Conservation (phyloP, 352 stramenopile species). For the Globisporangium recalcitrans region DNA sequence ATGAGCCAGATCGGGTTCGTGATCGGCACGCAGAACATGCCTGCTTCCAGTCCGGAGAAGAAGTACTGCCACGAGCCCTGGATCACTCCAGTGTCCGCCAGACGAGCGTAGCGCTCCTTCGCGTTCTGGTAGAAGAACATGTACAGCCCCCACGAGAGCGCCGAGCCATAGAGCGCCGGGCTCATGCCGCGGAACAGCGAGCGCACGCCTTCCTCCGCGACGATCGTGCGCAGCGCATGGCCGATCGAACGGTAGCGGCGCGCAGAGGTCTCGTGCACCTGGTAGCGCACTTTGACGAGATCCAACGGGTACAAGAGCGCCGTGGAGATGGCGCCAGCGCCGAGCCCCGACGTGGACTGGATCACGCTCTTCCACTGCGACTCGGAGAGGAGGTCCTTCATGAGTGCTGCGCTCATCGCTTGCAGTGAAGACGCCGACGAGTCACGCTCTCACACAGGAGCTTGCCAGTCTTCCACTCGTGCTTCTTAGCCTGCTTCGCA, state of each 20-base stretch:
- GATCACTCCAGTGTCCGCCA: slow-evolving; percentile 62
- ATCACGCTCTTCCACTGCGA: slow-evolving; percentile 67
- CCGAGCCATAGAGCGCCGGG: slow-evolving; percentile 93
- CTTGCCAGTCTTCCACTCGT: background rate
- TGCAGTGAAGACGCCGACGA: background rate
- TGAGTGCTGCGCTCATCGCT: slow-evolving; percentile 9
- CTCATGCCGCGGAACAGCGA: slow-evolving; percentile 93
- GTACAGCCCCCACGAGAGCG: slow-evolving; percentile 96
- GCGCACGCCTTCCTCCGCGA: slow-evolving; percentile 81
- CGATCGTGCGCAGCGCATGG: slow-evolving; percentile 70
- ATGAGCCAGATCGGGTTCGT: slow-evolving; percentile 99
- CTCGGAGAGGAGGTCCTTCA: slow-evolving; percentile 49
- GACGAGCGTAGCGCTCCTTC: slow-evolving; percentile 82
- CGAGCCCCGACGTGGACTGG: slow-evolving; percentile 59
- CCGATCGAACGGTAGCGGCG: slow-evolving; percentile 62
- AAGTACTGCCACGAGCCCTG: slow-evolving; percentile 82
- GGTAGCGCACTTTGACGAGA: slow-evolving; percentile 96
- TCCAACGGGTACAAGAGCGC: slow-evolving; percentile 94
- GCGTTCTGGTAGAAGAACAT: slow-evolving; percentile 98
- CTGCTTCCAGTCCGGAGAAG: slow-evolving; percentile 73
- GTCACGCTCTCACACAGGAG: background rate
- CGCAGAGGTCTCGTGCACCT: slow-evolving; percentile 90
- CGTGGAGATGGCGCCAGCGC: slow-evolving; percentile 76
- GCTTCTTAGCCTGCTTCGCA: background rate
- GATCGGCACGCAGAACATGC: slow-evolving; percentile 90